phyloP scores from a whole-genome alignment of 441 rosid genomes.

The Eutrema salsugineum region DNA sequence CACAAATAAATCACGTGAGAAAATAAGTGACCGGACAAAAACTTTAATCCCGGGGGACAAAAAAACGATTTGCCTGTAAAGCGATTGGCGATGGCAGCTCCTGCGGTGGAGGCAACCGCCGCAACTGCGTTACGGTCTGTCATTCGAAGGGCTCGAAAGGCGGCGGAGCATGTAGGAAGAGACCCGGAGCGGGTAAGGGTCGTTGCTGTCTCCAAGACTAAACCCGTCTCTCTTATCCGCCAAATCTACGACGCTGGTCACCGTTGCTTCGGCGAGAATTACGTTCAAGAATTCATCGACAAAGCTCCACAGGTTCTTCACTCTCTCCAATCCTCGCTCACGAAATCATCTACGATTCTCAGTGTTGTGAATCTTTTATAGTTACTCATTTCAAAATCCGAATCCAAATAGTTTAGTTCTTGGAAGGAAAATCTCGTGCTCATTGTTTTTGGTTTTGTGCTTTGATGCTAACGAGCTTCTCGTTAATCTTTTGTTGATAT shows the following conservation, averaged over 20 bases:
- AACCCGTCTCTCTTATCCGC: constrained; percentile 75
- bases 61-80: neutral
- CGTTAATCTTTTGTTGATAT: neutral
- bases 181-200: constrained; percentile 53
- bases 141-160: constrained; percentile 58
- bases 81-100: constrained; percentile 50
- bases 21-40: neutral
- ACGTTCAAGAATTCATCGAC: constrained; percentile 77
- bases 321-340: neutral
- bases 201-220: constrained; percentile 82
- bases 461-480: neutral
- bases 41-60: neutral
- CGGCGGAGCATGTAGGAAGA: constrained; percentile 55
- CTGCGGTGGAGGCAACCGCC: constrained; percentile 56
- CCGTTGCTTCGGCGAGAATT: constrained; percentile 85
- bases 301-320: constrained; percentile 79
- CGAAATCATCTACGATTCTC: too few species aligned
- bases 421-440: neutral
- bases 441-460: neutral
- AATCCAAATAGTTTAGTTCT: too few species aligned
- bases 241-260: constrained; percentile 85
- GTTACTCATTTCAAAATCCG: too few species aligned
- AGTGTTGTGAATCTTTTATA: neutral
- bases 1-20: neutral
- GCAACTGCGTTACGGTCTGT: constrained; percentile 72